Evolutionary conservation across 1,139 yeast species (phyloP), one percentile per base, ranked within the genome.

Genomic region (Insectozyma bohioensis): DNA sequence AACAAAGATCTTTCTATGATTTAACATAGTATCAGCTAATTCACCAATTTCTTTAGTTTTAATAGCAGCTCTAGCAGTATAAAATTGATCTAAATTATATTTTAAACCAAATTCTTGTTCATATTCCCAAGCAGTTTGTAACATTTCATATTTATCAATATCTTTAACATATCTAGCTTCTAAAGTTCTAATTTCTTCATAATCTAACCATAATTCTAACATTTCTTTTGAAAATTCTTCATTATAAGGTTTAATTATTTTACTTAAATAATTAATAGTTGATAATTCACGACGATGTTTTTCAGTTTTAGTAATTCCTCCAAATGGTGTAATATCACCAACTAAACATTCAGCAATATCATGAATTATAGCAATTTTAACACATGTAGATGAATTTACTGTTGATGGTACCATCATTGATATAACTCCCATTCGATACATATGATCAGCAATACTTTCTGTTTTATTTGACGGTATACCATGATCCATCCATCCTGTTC

Each of bases 401-500:
- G 56, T 48, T 6, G 43, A 39, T 11, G 85, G 82, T 25, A 85
- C 72, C 21, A 86, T 60, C 84, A 90, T 76, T 15, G 95, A 70
- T 34, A 90, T 79, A 27, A 90, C 68, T 4, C 90, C 80, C 97
- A 94, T 92, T 41, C 99, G 74, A 56, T 92, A 92, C 97, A 92
- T 92, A 58, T 92, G 99, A 58, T 92, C 98, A 12, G 90, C 74
- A 36, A 92, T 90, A 31, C 90, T 80, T 58, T 92, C 94, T 1
- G 74, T 72, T 18, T 61, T 50, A 2, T 46, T 52, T 7, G 58
- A 54, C 0, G 78, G 72, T 20, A 92, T 71, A 10, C 76, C 78
- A 49, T 78, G 78, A 50, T 88, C 90, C 18, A 92, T 58, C 98
- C 98, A 92, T 2, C 98, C 98, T 1, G 97, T 90, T 52, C 98